phyloP scores from a whole-genome alignment of 1,284 basidiomycete species.

The Cystobasidiaceae sp. region DNA sequence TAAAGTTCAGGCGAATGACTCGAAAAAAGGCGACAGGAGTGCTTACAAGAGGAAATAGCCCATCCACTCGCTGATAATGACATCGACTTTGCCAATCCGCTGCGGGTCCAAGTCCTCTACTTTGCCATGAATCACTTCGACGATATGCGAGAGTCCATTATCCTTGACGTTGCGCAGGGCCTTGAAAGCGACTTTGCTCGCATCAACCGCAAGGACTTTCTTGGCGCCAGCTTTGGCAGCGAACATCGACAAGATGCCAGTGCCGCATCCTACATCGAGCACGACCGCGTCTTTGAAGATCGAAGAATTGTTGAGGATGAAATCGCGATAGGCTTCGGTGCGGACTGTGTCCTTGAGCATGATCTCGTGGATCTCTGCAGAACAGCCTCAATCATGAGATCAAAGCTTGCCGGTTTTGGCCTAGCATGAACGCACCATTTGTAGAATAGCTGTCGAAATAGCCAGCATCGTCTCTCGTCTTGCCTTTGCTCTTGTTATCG shows the following conservation, averaged over 20 bases:
- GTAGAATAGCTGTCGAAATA: constrained; percentile 90
- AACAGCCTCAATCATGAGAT: not conserved
- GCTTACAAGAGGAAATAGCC: constrained; percentile 63
- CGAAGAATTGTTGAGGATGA: constrained; percentile 77
- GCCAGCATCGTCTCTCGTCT: constrained; percentile 78
- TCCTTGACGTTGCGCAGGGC: constrained; percentile 73
- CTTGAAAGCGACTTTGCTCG: constrained; percentile 76
- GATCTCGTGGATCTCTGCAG: constrained; percentile 53
- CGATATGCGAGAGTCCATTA: constrained; percentile 64
- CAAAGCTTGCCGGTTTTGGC: not conserved
- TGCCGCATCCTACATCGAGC: constrained; percentile 92
- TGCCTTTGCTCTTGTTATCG: constrained; percentile 33
- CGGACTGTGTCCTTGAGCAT: constrained; percentile 76
- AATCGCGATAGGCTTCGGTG: constrained; percentile 86
- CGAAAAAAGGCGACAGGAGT: not conserved
- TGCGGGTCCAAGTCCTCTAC: constrained; percentile 78
- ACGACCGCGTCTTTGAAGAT: constrained; percentile 82
- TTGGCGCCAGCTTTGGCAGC: constrained; percentile 88
- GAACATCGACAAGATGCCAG: constrained; percentile 86
- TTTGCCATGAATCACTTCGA: constrained; percentile 75
- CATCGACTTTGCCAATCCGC: constrained; percentile 70
- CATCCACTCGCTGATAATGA: constrained; percentile 99
- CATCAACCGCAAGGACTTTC: constrained; percentile 89
- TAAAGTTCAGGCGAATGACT: not conserved
- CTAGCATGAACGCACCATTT: constrained; percentile 59